phyloP scores from a whole-genome alignment of 495 filamentous ascomycete species.

The Penicillium tannophilum region DNA sequence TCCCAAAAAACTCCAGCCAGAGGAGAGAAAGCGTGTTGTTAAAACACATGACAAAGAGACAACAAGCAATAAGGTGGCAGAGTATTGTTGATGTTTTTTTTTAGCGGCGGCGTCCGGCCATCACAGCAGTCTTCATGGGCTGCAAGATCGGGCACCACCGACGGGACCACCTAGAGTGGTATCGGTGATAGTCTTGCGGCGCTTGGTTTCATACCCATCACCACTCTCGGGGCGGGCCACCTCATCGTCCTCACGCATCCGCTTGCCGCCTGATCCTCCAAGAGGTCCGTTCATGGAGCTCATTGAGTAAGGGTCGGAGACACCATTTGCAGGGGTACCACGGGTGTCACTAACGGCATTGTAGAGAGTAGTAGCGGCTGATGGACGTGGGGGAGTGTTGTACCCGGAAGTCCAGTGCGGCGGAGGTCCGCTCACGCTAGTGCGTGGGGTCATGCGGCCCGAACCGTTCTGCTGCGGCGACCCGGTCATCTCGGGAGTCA shows the following conservation, averaged over 20 bases:
- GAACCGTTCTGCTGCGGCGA: conserved; percentile 89
- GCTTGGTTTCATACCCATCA: conserved; percentile 71
- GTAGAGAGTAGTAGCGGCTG: conserved; percentile 79
- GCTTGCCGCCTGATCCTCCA: conserved; percentile 63
- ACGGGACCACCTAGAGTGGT: conserved; percentile 51
- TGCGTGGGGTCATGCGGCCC: conserved; percentile 85
- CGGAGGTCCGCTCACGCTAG: conserved; percentile 53
- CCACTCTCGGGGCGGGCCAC: conserved; percentile 69
- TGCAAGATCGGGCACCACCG: conserved; percentile 44
- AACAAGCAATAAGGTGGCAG: not conserved
- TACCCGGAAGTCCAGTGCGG: conserved; percentile 79
- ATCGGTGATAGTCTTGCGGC: conserved; percentile 78
- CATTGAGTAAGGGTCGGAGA: conserved; percentile 68
- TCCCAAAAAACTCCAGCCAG: conserved; percentile 18
- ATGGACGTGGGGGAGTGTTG: conserved; percentile 74
- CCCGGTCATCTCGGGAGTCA: conserved; percentile 82
- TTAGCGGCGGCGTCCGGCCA: conserved; percentile 41
- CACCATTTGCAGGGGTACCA: conserved; percentile 65
- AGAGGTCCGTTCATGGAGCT: conserved; percentile 68
- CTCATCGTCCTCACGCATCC: conserved; percentile 76
- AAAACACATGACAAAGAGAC: conserved; percentile 4
- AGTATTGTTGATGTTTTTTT: not conserved
- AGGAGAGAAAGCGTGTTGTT: conserved; percentile 14
- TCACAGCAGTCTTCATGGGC: conserved; percentile 47
- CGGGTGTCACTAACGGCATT: conserved; percentile 88